phyloP scores from a whole-genome alignment of 768 basidiomycete species.

The Lyophyllum semitale region DNA sequence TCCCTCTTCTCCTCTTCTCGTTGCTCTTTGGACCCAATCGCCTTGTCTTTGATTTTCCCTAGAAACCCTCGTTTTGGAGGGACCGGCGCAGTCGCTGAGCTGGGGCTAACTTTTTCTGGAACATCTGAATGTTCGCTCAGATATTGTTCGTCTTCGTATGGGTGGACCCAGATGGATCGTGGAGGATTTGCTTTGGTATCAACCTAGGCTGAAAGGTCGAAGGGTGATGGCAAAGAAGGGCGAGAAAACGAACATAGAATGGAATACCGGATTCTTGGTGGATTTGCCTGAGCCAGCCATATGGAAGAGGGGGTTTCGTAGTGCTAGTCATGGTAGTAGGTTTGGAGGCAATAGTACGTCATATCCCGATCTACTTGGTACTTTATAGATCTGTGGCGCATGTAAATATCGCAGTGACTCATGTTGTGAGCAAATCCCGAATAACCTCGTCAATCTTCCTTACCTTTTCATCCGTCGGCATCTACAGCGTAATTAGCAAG shows the following conservation, averaged over 20 bases:
- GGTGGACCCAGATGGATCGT: slow-evolving; percentile 72
- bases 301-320: slow-evolving; percentile 39
- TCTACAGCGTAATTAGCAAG: slow-evolving; percentile 34
- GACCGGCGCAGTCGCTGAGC: slow-evolving; percentile 8
- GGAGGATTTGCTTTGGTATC: slow-evolving; percentile 65
- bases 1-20: slow-evolving; percentile 39
- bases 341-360: background rate
- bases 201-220: slow-evolving; percentile 38
- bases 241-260: slow-evolving; percentile 47
- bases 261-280: slow-evolving; percentile 42
- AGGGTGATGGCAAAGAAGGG: background rate
- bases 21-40: slow-evolving; percentile 66
- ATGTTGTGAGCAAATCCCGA: slow-evolving; percentile 28
- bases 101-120: slow-evolving; percentile 32
- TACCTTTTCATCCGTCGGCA: slow-evolving; percentile 57
- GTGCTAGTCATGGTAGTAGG: slow-evolving; percentile 1
- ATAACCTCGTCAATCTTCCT: slow-evolving; percentile 52
- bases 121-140: slow-evolving; percentile 55
- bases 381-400: background rate
- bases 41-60: slow-evolving; percentile 62
- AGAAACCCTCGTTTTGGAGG: slow-evolving; percentile 53
- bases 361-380: too few relatives aligned
- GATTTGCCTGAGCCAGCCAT: slow-evolving; percentile 56
- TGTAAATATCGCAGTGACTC: background rate
- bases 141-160: slow-evolving; percentile 68